Conservation (phyloP, 2,329 filamentous ascomycete genomes). For the Aspergillus eucalypticola region DNA sequence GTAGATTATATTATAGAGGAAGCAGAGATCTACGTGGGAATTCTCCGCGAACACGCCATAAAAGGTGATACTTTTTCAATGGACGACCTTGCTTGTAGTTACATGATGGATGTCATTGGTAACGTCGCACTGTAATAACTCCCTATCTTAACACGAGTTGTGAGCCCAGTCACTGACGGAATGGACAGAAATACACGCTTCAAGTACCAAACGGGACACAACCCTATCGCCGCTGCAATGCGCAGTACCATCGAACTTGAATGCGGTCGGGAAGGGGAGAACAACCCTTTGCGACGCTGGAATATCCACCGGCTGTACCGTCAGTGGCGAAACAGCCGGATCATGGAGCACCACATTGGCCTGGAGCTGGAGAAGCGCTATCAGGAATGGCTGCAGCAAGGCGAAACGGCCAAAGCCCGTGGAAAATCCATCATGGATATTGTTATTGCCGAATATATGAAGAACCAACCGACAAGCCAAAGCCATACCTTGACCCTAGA, state of each 20-base stretch:
- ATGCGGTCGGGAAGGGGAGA: not conserved
- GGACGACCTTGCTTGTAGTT: not conserved
- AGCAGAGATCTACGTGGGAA: not conserved
- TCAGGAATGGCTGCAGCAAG: not conserved
- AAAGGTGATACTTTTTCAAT: not conserved
- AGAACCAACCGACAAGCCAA: not conserved
- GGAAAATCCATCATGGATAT: conserved; percentile 10
- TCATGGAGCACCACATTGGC: conserved; percentile 7
- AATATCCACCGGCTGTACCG: conserved; percentile 1
- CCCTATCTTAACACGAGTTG: no score
- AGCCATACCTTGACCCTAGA: not conserved
- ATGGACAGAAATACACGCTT: not conserved
- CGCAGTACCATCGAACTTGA: conserved; percentile 3
- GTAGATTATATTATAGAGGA: not conserved
- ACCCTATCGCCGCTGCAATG: conserved; percentile 9
- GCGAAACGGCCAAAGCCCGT: not conserved
- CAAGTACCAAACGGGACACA: not conserved
- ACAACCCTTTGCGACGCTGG: not conserved
- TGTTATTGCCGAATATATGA: conserved; percentile 1
- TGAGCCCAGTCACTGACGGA: not conserved
- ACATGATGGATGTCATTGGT: not conserved
- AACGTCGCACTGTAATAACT: not conserved
- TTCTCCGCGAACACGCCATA: not conserved
- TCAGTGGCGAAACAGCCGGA: conserved; percentile 8
- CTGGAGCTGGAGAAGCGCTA: conserved; percentile 11